Conservation (phyloP, 441 rosid species). For the Omphalea diandra region DNA sequence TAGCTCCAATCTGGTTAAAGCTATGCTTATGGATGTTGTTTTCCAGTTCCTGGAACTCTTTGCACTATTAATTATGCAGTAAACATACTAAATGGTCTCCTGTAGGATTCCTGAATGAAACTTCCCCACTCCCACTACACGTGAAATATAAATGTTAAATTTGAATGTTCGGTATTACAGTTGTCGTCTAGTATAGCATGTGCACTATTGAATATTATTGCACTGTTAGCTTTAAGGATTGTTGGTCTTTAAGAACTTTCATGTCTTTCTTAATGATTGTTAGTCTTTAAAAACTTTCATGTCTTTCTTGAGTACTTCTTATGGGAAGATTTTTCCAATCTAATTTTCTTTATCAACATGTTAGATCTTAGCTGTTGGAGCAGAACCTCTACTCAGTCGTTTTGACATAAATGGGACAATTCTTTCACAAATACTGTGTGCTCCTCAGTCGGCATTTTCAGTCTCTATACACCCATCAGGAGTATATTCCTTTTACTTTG, state of each 20-base stretch:
- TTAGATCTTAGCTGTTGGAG: constrained; percentile 88
- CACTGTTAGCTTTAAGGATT: no score
- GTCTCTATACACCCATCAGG: constrained; percentile 75
- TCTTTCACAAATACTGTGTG: constrained; percentile 87
- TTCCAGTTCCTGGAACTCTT: background rate
- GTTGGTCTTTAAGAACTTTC: no score
- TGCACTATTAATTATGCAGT: background rate
- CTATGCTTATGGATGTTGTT: background rate
- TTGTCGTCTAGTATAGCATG: no score
- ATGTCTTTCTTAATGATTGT: background rate
- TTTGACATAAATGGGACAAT: constrained; percentile 68
- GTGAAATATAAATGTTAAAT: no score
- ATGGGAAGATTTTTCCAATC: background rate
- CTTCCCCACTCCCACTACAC: background rate
- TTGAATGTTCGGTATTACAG: no score
- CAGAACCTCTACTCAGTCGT: constrained; percentile 73
- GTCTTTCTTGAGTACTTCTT: background rate
- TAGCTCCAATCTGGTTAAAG: background rate
- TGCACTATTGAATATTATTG: background rate
- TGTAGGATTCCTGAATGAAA: background rate
- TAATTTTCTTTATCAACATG: constrained; percentile 7
- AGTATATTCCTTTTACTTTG: constrained; percentile 36
- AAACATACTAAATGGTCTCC: background rate
- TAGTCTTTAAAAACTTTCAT: background rate
- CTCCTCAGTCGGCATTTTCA: constrained; percentile 81